Evolutionary conservation across 2,329 filamentous ascomycete species (phyloP).

Genomic region (Epichloe sibirici): DNA sequence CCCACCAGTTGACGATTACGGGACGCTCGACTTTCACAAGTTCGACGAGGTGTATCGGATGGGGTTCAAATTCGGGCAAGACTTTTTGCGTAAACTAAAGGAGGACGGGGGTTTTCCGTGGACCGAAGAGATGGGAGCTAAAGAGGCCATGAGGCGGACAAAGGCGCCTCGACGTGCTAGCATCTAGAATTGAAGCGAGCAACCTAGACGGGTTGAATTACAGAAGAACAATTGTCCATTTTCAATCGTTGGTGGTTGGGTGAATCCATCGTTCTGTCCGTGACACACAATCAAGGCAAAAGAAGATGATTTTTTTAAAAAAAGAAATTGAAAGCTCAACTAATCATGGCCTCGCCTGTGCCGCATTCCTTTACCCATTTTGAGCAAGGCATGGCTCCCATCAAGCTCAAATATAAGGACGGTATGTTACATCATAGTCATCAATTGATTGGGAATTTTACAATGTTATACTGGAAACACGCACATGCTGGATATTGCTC

Average conservation of each 20-base stretch:
- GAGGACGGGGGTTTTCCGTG: conserved; percentile 64
- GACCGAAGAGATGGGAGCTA: conserved; percentile 61
- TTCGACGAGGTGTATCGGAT: conserved; percentile 94
- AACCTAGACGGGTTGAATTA: background rate
- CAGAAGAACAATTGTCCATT: no score
- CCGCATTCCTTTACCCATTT: no score
- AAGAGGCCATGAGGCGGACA: conserved; percentile 62
- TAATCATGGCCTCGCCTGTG: no score
- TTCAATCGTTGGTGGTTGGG: no score
- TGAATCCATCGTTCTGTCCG: no score
- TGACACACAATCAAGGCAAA: no score
- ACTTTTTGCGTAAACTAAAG: conserved; percentile 64
- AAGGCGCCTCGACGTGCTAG: conserved; percentile 71
- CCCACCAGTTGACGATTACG: conserved; percentile 85
- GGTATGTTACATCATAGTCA: background rate
- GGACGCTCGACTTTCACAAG: conserved; percentile 90
- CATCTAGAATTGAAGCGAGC: conserved; percentile 35
- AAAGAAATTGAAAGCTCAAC: no score
- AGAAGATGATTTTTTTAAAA: no score
- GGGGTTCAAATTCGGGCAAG: conserved; percentile 75
- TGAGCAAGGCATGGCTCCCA: no score
- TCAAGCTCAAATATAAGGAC: no score
- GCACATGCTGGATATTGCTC: conserved; percentile 1
- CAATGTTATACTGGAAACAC: conserved; percentile 3
- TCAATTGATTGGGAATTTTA: conserved; percentile 5